A percentile compares a stretch with the other conserved stretches of the same genome.
phyloP scores from a whole-genome alignment of 768 basidiomycete species.

The Hydnomerulius pinastri region DNA sequence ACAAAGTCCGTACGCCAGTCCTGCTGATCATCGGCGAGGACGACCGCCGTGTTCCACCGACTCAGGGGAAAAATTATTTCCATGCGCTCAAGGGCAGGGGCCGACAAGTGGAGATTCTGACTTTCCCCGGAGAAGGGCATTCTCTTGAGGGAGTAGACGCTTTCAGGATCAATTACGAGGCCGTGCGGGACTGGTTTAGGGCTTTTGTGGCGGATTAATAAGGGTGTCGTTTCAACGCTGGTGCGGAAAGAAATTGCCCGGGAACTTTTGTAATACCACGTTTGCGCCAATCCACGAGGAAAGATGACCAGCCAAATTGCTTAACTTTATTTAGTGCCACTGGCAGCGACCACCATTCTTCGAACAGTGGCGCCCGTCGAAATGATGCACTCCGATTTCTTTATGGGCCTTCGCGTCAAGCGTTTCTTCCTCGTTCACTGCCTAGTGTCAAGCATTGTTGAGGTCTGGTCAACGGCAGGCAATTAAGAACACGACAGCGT shows the following conservation, averaged over 20 bases:
- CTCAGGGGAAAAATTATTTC: constrained; percentile 58
- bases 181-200: constrained; percentile 47
- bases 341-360: no score
- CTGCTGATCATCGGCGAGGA: constrained; percentile 55
- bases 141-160: constrained; percentile 60
- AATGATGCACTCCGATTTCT: no score
- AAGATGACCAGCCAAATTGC: no score
- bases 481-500: no score
- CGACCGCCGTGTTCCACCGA: constrained; percentile 57
- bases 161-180: constrained; percentile 48
- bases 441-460: no score
- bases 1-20: constrained; percentile 49
- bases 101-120: constrained; percentile 52
- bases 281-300: no score
- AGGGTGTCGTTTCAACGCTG: background rate
- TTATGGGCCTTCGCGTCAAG: no score
- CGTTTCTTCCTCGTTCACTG: no score
- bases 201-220: background rate
- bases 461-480: no score
- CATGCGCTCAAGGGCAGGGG: constrained; percentile 56
- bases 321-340: no score
- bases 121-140: constrained; percentile 59
- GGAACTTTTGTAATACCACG: no score
- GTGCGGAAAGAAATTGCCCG: background rate
- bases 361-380: no score